Conservation (phyloP, 257 asterid species). For the Fraxinus quadrangulata region DNA sequence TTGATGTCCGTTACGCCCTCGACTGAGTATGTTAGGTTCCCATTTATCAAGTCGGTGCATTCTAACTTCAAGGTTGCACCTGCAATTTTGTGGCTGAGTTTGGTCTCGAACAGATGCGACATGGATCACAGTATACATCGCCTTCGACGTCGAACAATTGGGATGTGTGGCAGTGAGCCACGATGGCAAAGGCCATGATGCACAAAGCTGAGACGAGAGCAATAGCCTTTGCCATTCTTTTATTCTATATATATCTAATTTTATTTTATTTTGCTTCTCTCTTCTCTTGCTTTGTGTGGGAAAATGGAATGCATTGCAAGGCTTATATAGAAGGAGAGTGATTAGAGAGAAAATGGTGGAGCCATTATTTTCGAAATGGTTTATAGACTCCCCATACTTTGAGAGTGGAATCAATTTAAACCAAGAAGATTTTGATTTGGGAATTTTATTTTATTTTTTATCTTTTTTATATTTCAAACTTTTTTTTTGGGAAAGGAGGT, state of each 20-base stretch:
- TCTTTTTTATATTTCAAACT: too few relatives aligned
- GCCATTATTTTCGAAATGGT: conserved; percentile 16
- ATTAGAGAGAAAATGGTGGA: conserved; percentile 11
- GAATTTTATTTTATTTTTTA: too few relatives aligned
- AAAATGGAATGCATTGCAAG: not conserved
- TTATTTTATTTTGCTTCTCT: not conserved
- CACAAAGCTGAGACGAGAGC: too few relatives aligned
- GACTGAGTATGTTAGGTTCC: conserved; percentile 4
- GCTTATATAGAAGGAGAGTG: conserved; percentile 22
- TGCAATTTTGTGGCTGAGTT: conserved; percentile 4
- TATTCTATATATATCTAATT: not conserved
- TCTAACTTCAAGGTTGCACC: conserved; percentile 25
- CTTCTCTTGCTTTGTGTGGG: conserved; percentile 33
- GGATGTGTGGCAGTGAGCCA: too few relatives aligned
- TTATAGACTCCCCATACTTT: not conserved
- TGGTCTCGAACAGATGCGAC: conserved; percentile 25
- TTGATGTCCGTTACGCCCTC: conserved; percentile 21
- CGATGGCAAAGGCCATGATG: too few relatives aligned
- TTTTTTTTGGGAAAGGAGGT: too few relatives aligned
- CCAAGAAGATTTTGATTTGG: not conserved
- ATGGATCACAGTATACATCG: too few relatives aligned
- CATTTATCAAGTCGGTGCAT: conserved; percentile 29
- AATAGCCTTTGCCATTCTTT: too few relatives aligned
- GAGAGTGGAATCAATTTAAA: too few relatives aligned
- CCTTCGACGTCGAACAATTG: too few relatives aligned